These are phyloP conservation scores for Neoscytalidium dimidiatum DNA, from an alignment of 2,329 filamentous ascomycete species.

Conservation along the genomic window DNA sequence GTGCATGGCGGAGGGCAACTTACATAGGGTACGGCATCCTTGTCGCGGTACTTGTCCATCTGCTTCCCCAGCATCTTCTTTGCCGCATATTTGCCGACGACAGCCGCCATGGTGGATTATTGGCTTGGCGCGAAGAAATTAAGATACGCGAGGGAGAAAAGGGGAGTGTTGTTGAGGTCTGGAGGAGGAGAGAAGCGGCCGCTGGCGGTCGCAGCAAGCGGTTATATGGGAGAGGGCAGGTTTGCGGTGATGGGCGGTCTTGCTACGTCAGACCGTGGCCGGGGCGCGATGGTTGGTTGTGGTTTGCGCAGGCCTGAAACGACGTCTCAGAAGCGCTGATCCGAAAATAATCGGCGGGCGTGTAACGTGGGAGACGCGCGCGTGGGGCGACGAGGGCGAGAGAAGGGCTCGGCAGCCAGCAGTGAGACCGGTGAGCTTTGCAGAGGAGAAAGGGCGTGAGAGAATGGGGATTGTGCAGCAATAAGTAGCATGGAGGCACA, in stretches of 20 bases:
- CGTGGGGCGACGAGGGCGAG: not conserved
- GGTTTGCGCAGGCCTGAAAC: constrained; percentile 37
- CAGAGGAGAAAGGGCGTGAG: not conserved
- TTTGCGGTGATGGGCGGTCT: constrained; percentile 20
- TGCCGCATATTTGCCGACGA: constrained; percentile 51
- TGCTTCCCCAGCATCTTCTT: constrained; percentile 51
- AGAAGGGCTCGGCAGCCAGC: not conserved
- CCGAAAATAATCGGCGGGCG: constrained; percentile 6
- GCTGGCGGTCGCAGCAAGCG: constrained; percentile 4
- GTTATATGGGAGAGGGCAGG: constrained; percentile 21
- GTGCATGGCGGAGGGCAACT: constrained; percentile 24
- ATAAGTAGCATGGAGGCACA: not conserved
- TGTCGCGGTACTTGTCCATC: constrained; percentile 50
- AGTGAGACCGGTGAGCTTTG: constrained; percentile 8
- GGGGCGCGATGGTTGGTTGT: constrained; percentile 32
- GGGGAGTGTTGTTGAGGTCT: not conserved
- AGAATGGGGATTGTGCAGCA: not conserved
- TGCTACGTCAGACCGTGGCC: constrained; percentile 12
- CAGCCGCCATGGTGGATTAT: constrained; percentile 43
- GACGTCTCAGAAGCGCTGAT: constrained; percentile 30
- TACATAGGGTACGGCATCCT: constrained; percentile 44
- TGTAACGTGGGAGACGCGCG: constrained; percentile 5
- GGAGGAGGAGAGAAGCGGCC: not conserved
- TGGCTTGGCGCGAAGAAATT: constrained; percentile 14
- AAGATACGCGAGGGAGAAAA: constrained; percentile 1